Evolutionary conservation across 2,329 filamentous ascomycete genomes (phyloP).

Genomic region (Aspergillus candidus): DNA sequence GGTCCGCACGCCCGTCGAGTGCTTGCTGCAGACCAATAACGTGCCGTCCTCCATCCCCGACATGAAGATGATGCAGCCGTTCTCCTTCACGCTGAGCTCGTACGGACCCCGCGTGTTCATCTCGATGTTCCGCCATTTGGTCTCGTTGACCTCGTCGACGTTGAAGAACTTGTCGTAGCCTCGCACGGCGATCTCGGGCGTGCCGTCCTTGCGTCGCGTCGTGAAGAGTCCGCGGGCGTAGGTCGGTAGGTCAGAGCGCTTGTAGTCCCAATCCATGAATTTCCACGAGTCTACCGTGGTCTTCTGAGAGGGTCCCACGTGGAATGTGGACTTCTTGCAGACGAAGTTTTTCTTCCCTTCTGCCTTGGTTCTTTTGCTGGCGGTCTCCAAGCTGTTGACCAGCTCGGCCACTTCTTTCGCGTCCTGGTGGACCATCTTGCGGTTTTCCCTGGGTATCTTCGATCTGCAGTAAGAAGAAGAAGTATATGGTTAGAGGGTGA

Average conservation of each 20-base stretch:
- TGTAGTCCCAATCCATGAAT: conserved; percentile 94
- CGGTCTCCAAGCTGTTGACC: conserved; percentile 56
- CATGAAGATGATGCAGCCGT: conserved; percentile 99
- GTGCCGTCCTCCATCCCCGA: conserved; percentile 84
- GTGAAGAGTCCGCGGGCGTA: conserved; percentile 94
- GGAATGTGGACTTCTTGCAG: conserved; percentile 74
- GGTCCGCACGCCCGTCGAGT: conserved; percentile 77
- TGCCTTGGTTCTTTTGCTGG: conserved; percentile 42
- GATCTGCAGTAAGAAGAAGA: background rate
- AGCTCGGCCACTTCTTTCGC: conserved; percentile 60
- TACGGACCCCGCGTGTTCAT: conserved; percentile 76
- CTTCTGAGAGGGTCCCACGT: conserved; percentile 58
- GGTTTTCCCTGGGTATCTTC: background rate
- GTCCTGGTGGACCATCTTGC: conserved; percentile 62
- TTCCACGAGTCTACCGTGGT: conserved; percentile 84
- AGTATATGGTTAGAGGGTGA: background rate
- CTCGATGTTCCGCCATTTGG: conserved; percentile 75
- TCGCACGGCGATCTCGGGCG: conserved; percentile 72
- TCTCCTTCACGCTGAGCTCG: conserved; percentile 94
- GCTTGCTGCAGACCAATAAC: conserved; percentile 95
- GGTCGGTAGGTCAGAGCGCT: conserved; percentile 74
- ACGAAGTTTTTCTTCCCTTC: conserved; percentile 55
- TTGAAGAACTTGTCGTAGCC: conserved; percentile 99
- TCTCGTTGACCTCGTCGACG: conserved; percentile 70
- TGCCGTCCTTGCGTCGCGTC: conserved; percentile 58